These are phyloP conservation scores for Athelia psychrophila DNA, from an alignment of 1,284 basidiomycete species.

Conservation along the genomic window DNA sequence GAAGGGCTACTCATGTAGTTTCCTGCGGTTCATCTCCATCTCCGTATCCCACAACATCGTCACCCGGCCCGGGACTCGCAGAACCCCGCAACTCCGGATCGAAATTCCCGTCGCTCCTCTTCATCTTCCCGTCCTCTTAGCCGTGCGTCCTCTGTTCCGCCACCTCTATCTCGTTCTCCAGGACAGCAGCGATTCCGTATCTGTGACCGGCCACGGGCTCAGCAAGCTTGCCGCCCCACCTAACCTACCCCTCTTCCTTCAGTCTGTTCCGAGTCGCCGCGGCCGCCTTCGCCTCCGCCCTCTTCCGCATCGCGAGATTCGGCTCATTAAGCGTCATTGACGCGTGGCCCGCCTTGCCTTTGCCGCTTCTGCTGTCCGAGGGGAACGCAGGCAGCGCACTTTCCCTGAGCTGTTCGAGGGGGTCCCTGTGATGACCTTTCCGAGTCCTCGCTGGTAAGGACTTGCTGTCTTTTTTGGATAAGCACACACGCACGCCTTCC, in stretches of 20 bases:
- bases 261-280: constrained; percentile 33
- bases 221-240: constrained; percentile 46
- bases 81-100: constrained; percentile 29
- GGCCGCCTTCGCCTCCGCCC: constrained; percentile 24
- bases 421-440: constrained; percentile 20
- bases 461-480: constrained; percentile 25
- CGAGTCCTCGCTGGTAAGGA: constrained; percentile 17
- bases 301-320: constrained; percentile 32
- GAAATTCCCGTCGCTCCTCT: constrained; percentile 42
- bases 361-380: constrained; percentile 9
- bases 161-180: constrained; percentile 19
- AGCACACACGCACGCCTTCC: constrained; percentile 29
- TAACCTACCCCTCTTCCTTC: constrained; percentile 58
- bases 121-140: constrained; percentile 28
- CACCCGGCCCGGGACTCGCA: constrained; percentile 27
- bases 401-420: constrained; percentile 18
- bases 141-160: constrained; percentile 15
- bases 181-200: constrained; percentile 22
- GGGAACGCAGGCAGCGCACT: constrained; percentile 26
- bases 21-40: constrained; percentile 18
- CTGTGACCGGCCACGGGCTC: constrained; percentile 12
- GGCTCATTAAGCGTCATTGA: constrained; percentile 29
- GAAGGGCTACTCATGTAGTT: constrained; percentile 7
- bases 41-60: constrained; percentile 14
- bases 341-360: constrained; percentile 20